Base-by-base conservation (phyloP, 2,329 filamentous ascomycete genomes). In the Cercospora zeae-maydis region DNA sequence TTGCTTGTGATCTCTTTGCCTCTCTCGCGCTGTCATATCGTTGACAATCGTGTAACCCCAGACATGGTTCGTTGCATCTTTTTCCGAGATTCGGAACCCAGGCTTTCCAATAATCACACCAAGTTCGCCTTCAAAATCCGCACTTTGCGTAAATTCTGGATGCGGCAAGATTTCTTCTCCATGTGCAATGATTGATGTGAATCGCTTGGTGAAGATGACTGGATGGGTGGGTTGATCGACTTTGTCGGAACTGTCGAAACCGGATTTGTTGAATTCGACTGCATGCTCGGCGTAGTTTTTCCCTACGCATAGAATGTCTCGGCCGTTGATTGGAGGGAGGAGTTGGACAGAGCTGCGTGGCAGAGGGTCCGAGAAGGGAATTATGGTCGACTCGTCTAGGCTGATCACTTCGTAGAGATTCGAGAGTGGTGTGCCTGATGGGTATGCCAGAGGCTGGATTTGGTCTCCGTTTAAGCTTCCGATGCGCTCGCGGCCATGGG, bases 231-330 rank as follows among this genome's bases (percentile, higher is more conserved):
- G 82, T 45, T 76, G 74, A 59, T 83, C 82, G 0, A 77, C 74
- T 66, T 84, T 85, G 66, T 86, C 83, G 4, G 78, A 82, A 60
- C 78, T 79, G 69, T 86, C 84, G 66, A 80, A 86, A 0, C 83
- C 83, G 1, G 80, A 82, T 10, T 73, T 76, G 67, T 85, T 83
- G 74, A 86, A 86, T 63, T 86, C 83, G 58, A 79, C 81, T 1
- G 83, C 83, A 68, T 86, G 83, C 42, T 83, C 83, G 33, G 76
- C 74, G 66, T 86, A 86, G 66, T 85, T 86, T 69, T 86, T 84
- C 30, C 83, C 82, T 1, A 86, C 81, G 52, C 81, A 78, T 1
- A 85, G 76, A n/a, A 85, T 74, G 69, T 85, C 82, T 27, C 83
- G 76, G 6, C 77, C 78, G 19, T 72, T 74, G 45, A 84, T 76